Evolutionary conservation across 106 monocot genomes (phyloP).

Genomic region (Ottelia alismoides): DNA sequence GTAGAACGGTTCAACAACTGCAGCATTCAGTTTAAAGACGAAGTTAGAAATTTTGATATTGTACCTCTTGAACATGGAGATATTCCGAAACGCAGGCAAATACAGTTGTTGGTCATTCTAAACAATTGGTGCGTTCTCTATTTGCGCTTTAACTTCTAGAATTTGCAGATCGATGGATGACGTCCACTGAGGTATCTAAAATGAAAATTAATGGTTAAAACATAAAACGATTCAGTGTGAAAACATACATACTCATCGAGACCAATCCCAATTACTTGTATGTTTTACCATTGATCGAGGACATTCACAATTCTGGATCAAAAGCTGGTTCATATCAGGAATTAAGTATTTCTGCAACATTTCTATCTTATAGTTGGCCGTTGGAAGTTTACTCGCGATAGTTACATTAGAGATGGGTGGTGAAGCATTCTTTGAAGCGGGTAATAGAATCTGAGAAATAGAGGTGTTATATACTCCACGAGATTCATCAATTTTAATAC

Average conservation of each 20-base stretch:
- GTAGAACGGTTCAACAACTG: too few species aligned
- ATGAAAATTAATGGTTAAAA: background rate
- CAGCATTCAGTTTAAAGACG: too few species aligned
- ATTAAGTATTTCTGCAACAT: background rate
- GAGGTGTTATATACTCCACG: background rate
- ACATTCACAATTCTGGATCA: background rate
- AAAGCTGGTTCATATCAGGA: slow-evolving; percentile 2
- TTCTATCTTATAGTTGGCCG: background rate
- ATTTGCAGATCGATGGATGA: slow-evolving; percentile 2
- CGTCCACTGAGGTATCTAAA: slow-evolving; percentile 4
- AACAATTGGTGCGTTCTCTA: slow-evolving; percentile 1
- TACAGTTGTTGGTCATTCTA: slow-evolving; percentile 1
- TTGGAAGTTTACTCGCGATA: background rate
- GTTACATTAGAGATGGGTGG: too few species aligned
- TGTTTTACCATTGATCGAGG: slow-evolving; percentile 1
- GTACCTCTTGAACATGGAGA: slow-evolving; percentile 14
- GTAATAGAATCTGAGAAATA: background rate
- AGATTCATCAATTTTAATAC: background rate
- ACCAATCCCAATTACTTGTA: background rate
- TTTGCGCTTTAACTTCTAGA: slow-evolving; percentile 1
- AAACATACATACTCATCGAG: too few species aligned
- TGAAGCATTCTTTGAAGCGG: background rate
- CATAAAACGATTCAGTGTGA: background rate
- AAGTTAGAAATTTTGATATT: background rate
- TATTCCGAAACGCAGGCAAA: slow-evolving; percentile 1